These are phyloP conservation scores for Kingdonia uniflora DNA, from an alignment of 164 flowering plant genomes.

Conservation along the genomic window DNA sequence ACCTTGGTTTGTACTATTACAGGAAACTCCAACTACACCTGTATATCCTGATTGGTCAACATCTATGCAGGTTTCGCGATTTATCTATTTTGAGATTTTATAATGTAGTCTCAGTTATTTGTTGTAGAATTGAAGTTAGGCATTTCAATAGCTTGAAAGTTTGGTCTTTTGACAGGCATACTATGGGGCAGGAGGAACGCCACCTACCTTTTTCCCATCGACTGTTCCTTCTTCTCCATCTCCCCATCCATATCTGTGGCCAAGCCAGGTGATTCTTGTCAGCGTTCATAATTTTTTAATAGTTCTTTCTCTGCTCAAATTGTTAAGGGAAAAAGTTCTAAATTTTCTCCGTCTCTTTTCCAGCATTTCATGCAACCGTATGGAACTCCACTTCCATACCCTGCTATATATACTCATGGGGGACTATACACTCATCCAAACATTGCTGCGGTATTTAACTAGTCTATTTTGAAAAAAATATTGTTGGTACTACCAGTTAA, in stretches of 20 bases:
- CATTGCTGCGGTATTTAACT: conserved; percentile 41
- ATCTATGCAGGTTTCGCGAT: conserved; percentile 63
- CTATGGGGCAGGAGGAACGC: conserved; percentile 66
- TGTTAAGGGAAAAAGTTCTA: background rate
- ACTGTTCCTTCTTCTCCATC: conserved; percentile 55
- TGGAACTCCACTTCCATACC: conserved; percentile 69
- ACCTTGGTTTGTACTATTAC: background rate
- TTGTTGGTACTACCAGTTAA: too few species aligned
- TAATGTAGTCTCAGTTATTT: background rate
- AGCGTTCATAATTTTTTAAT: background rate
- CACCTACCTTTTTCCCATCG: conserved; percentile 50
- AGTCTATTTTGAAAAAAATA: too few species aligned
- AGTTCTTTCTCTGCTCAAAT: background rate
- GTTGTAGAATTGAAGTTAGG: background rate
- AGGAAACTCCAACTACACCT: conserved; percentile 10
- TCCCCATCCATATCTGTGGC: conserved; percentile 86
- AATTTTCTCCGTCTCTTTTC: conserved; percentile 13
- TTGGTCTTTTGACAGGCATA: conserved; percentile 52
- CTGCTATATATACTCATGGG: conserved; percentile 75
- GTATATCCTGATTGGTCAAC: conserved; percentile 64
- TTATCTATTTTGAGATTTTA: background rate
- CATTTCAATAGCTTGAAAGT: conserved; percentile 12
- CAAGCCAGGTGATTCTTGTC: conserved; percentile 50
- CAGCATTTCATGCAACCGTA: conserved; percentile 77
- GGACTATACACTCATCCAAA: conserved; percentile 76